phyloP scores from a whole-genome alignment of 1,139 yeast species.

The Sugiyamaella pinicola region DNA sequence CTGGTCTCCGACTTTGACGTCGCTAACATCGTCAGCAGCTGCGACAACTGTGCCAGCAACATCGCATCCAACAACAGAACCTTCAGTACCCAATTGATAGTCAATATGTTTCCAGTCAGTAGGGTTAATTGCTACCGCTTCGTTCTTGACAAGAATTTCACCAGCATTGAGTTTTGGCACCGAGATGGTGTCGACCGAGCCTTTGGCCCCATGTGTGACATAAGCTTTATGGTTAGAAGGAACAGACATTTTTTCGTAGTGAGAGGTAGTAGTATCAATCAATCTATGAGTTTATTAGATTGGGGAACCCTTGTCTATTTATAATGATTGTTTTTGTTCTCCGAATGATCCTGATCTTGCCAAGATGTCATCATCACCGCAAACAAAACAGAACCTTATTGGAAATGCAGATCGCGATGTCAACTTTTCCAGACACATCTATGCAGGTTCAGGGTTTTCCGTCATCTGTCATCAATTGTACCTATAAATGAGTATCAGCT shows the following conservation, averaged over 20 bases:
- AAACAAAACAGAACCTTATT: too few species aligned
- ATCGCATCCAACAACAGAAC: constrained; percentile 44
- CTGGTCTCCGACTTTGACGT: constrained; percentile 55
- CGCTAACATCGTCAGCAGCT: constrained; percentile 59
- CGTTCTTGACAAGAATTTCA: constrained; percentile 55
- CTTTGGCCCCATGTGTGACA: constrained; percentile 21
- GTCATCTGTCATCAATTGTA: too few species aligned
- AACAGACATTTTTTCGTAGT: constrained; percentile 1
- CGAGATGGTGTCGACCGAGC: constrained; percentile 21
- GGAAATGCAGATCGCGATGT: too few species aligned
- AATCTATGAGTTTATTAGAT: too few species aligned
- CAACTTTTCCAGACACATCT: too few species aligned
- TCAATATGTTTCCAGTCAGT: constrained; percentile 71
- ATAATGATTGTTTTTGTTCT: too few species aligned
- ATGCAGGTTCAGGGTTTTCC: too few species aligned
- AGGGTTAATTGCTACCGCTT: constrained; percentile 69
- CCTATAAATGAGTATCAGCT: too few species aligned
- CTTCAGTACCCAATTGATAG: constrained; percentile 40
- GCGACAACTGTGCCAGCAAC: constrained; percentile 59
- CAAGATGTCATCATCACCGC: too few species aligned
- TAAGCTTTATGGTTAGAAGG: constrained; percentile 23
- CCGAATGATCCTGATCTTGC: too few species aligned
- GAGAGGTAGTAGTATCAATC: too few species aligned
- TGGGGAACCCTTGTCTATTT: too few species aligned
- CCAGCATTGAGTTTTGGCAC: constrained; percentile 37